These are phyloP conservation scores for Zygosaccharomyces sapae DNA, from an alignment of 1,139 yeast genomes.

Conservation along the genomic window DNA sequence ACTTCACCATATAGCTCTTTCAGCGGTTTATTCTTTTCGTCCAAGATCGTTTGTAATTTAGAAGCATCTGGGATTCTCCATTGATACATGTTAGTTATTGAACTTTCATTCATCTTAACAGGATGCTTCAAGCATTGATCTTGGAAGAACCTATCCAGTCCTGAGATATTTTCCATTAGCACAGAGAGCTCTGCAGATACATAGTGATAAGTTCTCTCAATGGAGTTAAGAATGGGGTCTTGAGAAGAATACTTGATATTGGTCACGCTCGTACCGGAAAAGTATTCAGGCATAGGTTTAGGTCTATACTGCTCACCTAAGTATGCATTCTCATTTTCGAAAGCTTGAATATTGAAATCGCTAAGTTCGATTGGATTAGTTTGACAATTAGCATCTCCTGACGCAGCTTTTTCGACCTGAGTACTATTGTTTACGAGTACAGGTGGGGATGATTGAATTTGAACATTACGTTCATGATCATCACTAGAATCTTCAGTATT, in stretches of 20 bases:
- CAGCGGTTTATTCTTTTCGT: conserved; percentile 5
- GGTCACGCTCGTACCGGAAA: conserved; percentile 22
- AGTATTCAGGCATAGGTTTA: conserved; percentile 19
- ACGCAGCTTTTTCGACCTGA: conserved; percentile 13
- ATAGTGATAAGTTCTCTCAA: conserved; percentile 40
- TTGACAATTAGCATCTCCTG: conserved; percentile 23
- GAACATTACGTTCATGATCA: neutral
- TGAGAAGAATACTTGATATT: conserved; percentile 16
- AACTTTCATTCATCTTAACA: conserved; percentile 19
- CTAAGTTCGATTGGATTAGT: conserved; percentile 25
- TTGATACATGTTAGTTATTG: conserved; percentile 28
- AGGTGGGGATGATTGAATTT: conserved; percentile 14
- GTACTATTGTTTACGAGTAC: conserved; percentile 9
- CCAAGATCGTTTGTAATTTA: conserved; percentile 27
- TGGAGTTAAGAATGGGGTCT: conserved; percentile 32
- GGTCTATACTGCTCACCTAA: conserved; percentile 29
- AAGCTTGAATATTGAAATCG: conserved; percentile 31
- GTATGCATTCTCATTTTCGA: conserved; percentile 41
- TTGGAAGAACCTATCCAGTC: conserved; percentile 34
- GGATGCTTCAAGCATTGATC: conserved; percentile 38
- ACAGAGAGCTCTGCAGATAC: conserved; percentile 42
- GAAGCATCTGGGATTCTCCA: conserved; percentile 44
- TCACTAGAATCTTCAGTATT: neutral
- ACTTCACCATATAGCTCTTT: conserved; percentile 2
- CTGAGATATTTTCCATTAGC: conserved; percentile 36